Evolutionary conservation across 1,139 yeast genomes (phyloP), one percentile per base, ranked within the genome.

Genomic region (Sugiyamaella japonica): DNA sequence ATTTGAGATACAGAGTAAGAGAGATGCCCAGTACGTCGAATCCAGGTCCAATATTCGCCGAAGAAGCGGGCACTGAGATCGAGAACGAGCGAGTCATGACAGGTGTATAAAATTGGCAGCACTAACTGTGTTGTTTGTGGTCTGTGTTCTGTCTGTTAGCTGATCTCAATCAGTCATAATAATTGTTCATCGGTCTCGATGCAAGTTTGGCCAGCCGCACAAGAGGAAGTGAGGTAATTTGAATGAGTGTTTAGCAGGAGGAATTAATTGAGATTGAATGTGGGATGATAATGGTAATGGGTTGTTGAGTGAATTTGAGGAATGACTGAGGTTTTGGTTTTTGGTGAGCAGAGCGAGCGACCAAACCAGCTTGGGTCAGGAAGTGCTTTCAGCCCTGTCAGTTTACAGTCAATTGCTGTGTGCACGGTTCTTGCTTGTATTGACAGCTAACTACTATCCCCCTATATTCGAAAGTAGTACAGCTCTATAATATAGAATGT

Each of bases 31-130:
- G 76, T 5, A 93, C 99, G 71, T 93, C 99, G 68, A 91, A 93
- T 1, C 99, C 99, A 1, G 99, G 99, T 7, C 99, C 99, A 53
- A 93, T 91, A 68, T 93, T 93, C 66, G 99, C 99, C 48, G 96
- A 88, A 1, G 98, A 91, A 1, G 98, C 97, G 1, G 99, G 99
- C 13, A 93, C 96, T 56, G 81, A 83, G 65, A 91, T 82, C 20
- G 61, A 52, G 56, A 69, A 71, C 20, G 54, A 36, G 15, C 61
- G 55, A 45, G 49, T 45, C 49, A 45, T 45, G 38, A n/a, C 8
- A 34, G 15, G 13, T 6, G 38, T 12, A 29, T 10, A 29, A 29
- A 29, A 10, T n/a, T n/a, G n/a, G n/a, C n/a, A n/a, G n/a, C n/a
- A n/a, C n/a, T n/a, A 29, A 29, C 3, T 9, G 10, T 9, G n/a